A percentile compares a stretch with the other conserved stretches of the same genome.
phyloP scores from a whole-genome alignment of 2,329 filamentous ascomycete species.

The Paraphaeosphaeria minitans region DNA sequence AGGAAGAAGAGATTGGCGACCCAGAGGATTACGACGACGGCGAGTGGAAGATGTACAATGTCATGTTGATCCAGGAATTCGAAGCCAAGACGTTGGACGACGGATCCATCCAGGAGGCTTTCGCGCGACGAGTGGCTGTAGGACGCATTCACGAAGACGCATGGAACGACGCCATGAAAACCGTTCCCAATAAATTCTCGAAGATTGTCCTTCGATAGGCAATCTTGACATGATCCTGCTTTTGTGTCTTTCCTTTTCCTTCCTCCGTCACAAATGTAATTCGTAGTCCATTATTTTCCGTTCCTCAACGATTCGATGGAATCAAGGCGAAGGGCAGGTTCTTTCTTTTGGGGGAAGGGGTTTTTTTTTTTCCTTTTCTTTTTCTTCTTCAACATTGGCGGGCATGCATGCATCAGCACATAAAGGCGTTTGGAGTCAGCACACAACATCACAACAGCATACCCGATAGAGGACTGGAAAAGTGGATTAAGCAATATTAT shows the following conservation, averaged over 20 bases:
- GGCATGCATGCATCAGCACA: neutral
- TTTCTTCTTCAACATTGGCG: neutral
- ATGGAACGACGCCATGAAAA: constrained; percentile 27
- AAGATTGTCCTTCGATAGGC: constrained; percentile 32
- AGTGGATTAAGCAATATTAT: neutral
- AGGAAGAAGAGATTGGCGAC: constrained; percentile 35
- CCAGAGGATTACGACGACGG: constrained; percentile 28
- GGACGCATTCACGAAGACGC: constrained; percentile 41
- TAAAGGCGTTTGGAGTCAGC: neutral
- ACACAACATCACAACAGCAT: neutral
- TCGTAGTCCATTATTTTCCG: neutral
- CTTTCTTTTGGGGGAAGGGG: too few relatives aligned
- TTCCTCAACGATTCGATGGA: neutral
- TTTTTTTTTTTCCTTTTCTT: too few relatives aligned
- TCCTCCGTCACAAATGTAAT: neutral
- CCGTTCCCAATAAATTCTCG: constrained; percentile 13
- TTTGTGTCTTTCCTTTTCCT: neutral
- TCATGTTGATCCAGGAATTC: constrained; percentile 39
- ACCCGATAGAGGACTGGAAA: neutral
- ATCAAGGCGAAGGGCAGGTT: neutral
- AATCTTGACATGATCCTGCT: neutral
- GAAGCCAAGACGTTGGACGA: constrained; percentile 13
- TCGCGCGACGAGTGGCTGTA: constrained; percentile 36
- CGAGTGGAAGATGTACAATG: constrained; percentile 42
- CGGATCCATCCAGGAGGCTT: constrained; percentile 7